Percentiles rank a stretch among this genome's conserved stretches.
phyloP scores from a whole-genome alignment of 768 basidiomycete species.

The Lentinula sp. region DNA sequence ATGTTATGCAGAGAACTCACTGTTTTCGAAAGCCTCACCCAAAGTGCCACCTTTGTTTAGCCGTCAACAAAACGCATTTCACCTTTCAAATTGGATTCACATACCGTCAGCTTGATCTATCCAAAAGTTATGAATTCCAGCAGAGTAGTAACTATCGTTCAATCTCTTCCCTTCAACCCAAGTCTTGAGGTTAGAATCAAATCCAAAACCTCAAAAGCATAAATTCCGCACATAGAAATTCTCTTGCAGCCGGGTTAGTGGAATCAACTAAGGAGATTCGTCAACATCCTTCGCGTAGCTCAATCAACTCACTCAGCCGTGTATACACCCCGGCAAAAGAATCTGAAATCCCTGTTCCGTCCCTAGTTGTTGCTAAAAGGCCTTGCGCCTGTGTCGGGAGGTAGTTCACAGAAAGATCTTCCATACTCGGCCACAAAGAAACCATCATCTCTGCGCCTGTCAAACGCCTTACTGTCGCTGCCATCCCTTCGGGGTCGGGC shows the following conservation, averaged over 20 bases:
- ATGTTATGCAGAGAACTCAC: constrained; percentile 8
- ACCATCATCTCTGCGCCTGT: constrained; percentile 34
- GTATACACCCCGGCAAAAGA: constrained; percentile 31
- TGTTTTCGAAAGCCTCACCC: constrained; percentile 29
- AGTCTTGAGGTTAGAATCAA: background rate
- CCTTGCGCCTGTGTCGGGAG: constrained; percentile 22
- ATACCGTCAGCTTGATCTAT: constrained; percentile 31
- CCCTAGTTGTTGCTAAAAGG: constrained; percentile 25
- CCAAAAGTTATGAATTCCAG: constrained; percentile 31
- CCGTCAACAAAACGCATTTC: background rate
- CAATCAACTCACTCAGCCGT: constrained; percentile 15
- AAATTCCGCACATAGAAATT: constrained; percentile 24
- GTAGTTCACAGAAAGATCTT: constrained; percentile 29
- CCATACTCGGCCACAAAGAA: constrained; percentile 31
- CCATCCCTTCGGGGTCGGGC: constrained; percentile 28
- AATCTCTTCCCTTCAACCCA: constrained; percentile 21
- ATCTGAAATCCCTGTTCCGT: constrained; percentile 27
- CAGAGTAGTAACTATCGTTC: constrained; percentile 30
- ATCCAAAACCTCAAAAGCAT: background rate
- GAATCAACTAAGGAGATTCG: constrained; percentile 20
- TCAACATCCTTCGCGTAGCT: background rate
- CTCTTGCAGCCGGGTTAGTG: constrained; percentile 28
- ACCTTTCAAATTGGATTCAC: background rate
- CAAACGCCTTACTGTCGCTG: constrained; percentile 23
- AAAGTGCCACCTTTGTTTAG: constrained; percentile 22